These are phyloP conservation scores for Cornus suecica DNA, from an alignment of 148 eudicot species.

Conservation along the genomic window DNA sequence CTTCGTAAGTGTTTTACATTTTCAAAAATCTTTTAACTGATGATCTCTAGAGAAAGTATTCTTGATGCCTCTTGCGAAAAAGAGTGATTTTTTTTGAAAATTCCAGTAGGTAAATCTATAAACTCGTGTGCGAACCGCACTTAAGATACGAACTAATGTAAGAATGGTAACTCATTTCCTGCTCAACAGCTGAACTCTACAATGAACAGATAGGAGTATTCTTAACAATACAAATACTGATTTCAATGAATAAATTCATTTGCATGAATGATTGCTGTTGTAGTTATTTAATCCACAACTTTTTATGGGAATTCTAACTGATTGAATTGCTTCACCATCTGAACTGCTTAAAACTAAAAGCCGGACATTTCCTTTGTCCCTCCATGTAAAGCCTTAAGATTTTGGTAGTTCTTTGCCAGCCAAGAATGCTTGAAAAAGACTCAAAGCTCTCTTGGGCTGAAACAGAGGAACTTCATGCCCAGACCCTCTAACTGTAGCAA, in stretches of 20 bases:
- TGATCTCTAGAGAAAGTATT: too few species aligned
- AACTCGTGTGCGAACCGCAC: too few species aligned
- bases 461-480: slow-evolving; percentile 55
- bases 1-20: too few species aligned
- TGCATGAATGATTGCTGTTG: slow-evolving; percentile 22
- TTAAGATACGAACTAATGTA: neutral
- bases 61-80: too few species aligned
- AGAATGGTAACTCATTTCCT: neutral
- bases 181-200: neutral
- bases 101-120: too few species aligned
- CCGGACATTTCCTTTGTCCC: neutral
- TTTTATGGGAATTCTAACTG: neutral
- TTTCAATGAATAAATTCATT: slow-evolving; percentile 20
- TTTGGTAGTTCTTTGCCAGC: slow-evolving; percentile 34
- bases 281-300: slow-evolving; percentile 1
- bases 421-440: slow-evolving; percentile 38
- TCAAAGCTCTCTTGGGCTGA: slow-evolving; percentile 44
- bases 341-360: neutral
- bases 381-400: neutral
- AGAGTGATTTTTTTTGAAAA: too few species aligned
- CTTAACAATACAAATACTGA: neutral
- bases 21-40: too few species aligned
- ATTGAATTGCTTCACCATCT: slow-evolving; percentile 6
- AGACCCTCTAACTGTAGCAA: slow-evolving; percentile 53
- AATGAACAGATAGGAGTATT: neutral